Percentiles rank a stretch among this genome's conserved stretches.
Evolutionary conservation across 2,329 filamentous ascomycete genomes (phyloP).

Genomic region (Colletotrichum plurivorum): DNA sequence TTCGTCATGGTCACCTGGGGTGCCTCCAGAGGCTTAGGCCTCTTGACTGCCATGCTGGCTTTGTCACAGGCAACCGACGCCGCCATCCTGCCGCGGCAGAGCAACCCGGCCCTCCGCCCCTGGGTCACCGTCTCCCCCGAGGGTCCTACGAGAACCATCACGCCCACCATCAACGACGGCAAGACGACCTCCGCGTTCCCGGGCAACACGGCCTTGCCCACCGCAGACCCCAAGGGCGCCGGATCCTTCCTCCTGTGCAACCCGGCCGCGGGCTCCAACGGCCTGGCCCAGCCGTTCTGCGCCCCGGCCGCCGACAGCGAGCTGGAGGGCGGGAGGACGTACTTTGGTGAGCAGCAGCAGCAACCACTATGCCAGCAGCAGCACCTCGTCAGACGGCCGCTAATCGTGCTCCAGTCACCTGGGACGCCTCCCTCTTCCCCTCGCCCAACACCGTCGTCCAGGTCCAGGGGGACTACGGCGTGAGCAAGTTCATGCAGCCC

Average conservation of each 20-base stretch:
- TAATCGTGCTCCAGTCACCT: constrained; percentile 39
- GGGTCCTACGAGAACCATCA: constrained; percentile 35
- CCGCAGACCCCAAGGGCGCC: constrained; percentile 33
- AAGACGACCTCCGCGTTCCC: constrained; percentile 36
- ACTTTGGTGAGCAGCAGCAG: constrained; percentile 33
- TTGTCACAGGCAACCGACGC: constrained; percentile 23
- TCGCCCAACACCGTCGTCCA: constrained; percentile 31
- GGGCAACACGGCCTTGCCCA: constrained; percentile 29
- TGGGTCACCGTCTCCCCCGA: constrained; percentile 40
- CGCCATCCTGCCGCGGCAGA: constrained; percentile 29
- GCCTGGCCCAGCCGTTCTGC: constrained; percentile 38
- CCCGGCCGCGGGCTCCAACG: constrained; percentile 32
- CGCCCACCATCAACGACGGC: constrained; percentile 38
- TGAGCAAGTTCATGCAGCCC: constrained; percentile 19
- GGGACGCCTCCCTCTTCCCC: constrained; percentile 40
- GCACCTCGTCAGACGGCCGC: not conserved
- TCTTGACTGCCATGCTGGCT: constrained; percentile 3
- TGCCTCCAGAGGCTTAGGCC: constrained; percentile 17
- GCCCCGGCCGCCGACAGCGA: constrained; percentile 30
- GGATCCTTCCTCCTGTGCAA: constrained; percentile 40
- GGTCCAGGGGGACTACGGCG: constrained; percentile 38
- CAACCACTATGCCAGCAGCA: too few species aligned
- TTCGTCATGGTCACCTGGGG: constrained; percentile 20
- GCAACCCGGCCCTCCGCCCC: constrained; percentile 32
- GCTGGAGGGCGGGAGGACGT: constrained; percentile 36